Evolutionary conservation across 1,284 basidiomycete genomes (phyloP).

Genomic region (Boletus austroedulis): DNA sequence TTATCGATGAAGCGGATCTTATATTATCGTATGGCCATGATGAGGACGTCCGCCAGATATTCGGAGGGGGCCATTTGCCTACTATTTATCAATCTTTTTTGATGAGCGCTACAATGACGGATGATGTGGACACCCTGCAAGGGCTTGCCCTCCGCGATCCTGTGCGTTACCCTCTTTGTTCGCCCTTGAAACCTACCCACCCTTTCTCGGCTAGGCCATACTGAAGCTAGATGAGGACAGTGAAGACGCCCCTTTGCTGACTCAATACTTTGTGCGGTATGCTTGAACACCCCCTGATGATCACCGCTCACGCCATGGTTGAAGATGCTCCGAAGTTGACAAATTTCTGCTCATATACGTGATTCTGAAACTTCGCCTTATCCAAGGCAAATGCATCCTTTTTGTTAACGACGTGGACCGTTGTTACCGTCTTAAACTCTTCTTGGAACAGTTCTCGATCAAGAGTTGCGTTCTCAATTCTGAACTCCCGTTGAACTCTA

Average conservation of each 20-base stretch:
- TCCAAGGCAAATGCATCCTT: conserved; percentile 94
- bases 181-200: not conserved
- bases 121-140: conserved; percentile 90
- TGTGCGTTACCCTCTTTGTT: conserved; percentile 45
- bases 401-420: conserved; percentile 98
- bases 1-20: conserved; percentile 98
- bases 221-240: conserved; percentile 83
- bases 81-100: conserved; percentile 92
- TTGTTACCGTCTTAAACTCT: conserved; percentile 92
- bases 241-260: conserved; percentile 77
- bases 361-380: conserved; percentile 90
- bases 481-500: conserved; percentile 91
- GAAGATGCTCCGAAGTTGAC: conserved; percentile 86
- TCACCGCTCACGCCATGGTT: not conserved
- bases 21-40: conserved; percentile 97
- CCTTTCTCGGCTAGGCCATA: conserved; percentile 59
- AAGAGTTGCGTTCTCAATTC: conserved; percentile 96
- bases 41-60: conserved; percentile 84
- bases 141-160: conserved; percentile 86
- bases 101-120: conserved; percentile 98
- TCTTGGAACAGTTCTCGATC: conserved; percentile 97
- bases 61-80: conserved; percentile 76
- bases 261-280: conserved; percentile 81
- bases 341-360: conserved; percentile 96
- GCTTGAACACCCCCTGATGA: conserved; percentile 10